Percentiles rank a stretch among this genome's conserved stretches.
phyloP scores from a whole-genome alignment of 768 basidiomycete species.

The Phanerodontia chrysosporium region DNA sequence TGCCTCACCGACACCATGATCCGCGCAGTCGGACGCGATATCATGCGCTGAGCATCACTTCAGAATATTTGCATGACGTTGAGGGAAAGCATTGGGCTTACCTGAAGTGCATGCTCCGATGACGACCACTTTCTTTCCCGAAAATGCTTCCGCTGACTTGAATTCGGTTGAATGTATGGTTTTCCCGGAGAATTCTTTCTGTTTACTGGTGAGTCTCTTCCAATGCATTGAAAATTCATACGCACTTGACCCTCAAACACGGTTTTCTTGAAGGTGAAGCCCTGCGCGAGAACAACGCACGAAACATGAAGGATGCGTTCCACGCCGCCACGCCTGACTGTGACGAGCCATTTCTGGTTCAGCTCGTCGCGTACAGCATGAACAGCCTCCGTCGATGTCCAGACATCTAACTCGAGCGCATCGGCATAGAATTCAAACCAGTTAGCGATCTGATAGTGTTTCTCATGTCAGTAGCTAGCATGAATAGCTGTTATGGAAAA shows the following conservation, averaged over 20 bases:
- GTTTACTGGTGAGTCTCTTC: neutral
- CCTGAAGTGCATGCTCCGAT: conserved; percentile 59
- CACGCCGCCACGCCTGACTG: neutral
- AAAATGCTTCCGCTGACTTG: conserved; percentile 45
- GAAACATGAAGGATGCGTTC: neutral
- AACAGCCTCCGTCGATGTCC: conserved; percentile 17
- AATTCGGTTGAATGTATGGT: conserved; percentile 55
- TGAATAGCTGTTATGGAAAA: neutral
- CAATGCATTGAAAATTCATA: neutral
- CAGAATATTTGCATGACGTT: neutral
- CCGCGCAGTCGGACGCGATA: conserved; percentile 42
- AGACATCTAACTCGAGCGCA: conserved; percentile 30
- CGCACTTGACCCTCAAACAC: neutral
- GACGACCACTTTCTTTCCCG: conserved; percentile 66
- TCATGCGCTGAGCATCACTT: conserved; percentile 36
- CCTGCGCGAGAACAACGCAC: conserved; percentile 4
- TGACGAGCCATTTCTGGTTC: conserved; percentile 2
- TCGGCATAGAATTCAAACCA: conserved; percentile 23
- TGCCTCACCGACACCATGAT: conserved; percentile 39
- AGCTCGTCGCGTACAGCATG: neutral
- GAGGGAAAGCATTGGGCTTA: too few species aligned
- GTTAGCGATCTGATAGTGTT: conserved; percentile 5
- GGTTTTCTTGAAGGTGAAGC: neutral
- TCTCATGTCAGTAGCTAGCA: conserved; percentile 14
- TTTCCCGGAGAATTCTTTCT: conserved; percentile 61